Evolutionary conservation across 2,329 filamentous ascomycete species (phyloP).

Genomic region (Colletotrichum lini): DNA sequence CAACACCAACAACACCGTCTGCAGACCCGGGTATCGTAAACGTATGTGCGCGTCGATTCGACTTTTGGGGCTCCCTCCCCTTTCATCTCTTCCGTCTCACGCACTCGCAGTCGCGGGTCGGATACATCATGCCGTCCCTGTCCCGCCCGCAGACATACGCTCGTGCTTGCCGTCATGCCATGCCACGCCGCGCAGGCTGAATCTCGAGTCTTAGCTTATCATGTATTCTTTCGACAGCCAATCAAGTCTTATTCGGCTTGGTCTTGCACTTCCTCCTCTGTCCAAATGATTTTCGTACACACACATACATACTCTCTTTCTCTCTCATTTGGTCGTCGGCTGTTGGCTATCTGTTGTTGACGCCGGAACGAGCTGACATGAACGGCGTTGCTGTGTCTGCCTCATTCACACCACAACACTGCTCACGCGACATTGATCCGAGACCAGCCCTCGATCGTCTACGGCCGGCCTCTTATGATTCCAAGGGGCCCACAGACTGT

Average conservation of each 20-base stretch:
- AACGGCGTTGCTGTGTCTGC: slow-evolving; percentile 4
- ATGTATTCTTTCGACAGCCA: not conserved
- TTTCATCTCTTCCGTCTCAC: slow-evolving; percentile 13
- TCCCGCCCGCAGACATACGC: slow-evolving; percentile 15
- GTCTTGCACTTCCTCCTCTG: too few species aligned
- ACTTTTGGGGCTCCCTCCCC: not conserved
- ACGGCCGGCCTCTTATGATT: not conserved
- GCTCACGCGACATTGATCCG: slow-evolving; percentile 37
- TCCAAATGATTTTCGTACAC: too few species aligned
- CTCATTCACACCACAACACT: slow-evolving; percentile 24
- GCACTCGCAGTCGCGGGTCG: slow-evolving; percentile 16
- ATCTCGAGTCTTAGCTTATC: not conserved
- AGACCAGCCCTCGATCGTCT: not conserved
- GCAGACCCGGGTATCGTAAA: too few species aligned
- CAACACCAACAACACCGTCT: not conserved
- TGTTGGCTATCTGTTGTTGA: not conserved
- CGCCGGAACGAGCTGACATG: not conserved
- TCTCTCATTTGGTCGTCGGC: not conserved
- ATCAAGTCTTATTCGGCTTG: too few species aligned
- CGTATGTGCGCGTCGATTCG: too few species aligned
- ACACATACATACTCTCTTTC: too few species aligned
- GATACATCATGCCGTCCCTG: slow-evolving; percentile 2
- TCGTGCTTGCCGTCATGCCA: not conserved
- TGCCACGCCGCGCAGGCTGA: slow-evolving; percentile 3
- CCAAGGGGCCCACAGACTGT: slow-evolving; percentile 1